Base-by-base conservation (phyloP, 1,284 basidiomycete genomes). In the Tilletia walkeri region DNA sequence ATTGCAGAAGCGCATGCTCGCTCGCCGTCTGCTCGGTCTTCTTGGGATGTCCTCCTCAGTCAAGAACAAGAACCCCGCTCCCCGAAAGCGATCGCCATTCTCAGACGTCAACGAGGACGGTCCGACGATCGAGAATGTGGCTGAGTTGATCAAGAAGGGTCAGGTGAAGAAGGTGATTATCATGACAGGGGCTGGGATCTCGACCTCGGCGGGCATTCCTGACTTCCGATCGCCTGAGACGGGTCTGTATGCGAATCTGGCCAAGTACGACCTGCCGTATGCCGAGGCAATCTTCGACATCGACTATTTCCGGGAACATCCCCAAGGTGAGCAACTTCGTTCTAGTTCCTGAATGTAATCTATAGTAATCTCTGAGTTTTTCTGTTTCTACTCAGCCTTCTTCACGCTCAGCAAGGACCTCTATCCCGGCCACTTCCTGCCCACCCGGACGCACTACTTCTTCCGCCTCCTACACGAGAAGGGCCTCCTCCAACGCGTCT, bases 361-460 rank as follows among this genome's bases (percentile, higher is more conserved):
- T 30, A 30, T 30, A 36, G 24, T 1, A 30, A 30, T 1, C 24
- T 30, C 24, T 30, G 24, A 30, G 1, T 30, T 30, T 1, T 30
- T 20, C 16, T 50, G 14, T 50, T 14, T 50, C 48, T 2, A 38
- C n/a, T n/a, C 66, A 50, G 50, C 85, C 4, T 86, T 86, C 61
- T 86, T 83, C 74, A 84, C 84, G 1, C 77, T 86, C 20, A 82
- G 84, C 18, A 90, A 92, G 73, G 95, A 97, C 78, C 88, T 99
- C 2, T 95, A 94, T 79, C 95, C 93, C 20, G 91, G 92, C 67
- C 89, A 88, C 74, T 95, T 90, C 84, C 88, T 90, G 59, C 95
- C 95, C 0, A 96, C 95, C 0, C 85, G 89, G 0, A 91, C 94
- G 0, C 95, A 99, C 82, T 92, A 93, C 68, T 98, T 98, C 85